A percentile compares a stretch with the other conserved stretches of the same genome.
Evolutionary conservation across 306 rosid species (phyloP).

Genomic region (Leucaena leucocephala): DNA sequence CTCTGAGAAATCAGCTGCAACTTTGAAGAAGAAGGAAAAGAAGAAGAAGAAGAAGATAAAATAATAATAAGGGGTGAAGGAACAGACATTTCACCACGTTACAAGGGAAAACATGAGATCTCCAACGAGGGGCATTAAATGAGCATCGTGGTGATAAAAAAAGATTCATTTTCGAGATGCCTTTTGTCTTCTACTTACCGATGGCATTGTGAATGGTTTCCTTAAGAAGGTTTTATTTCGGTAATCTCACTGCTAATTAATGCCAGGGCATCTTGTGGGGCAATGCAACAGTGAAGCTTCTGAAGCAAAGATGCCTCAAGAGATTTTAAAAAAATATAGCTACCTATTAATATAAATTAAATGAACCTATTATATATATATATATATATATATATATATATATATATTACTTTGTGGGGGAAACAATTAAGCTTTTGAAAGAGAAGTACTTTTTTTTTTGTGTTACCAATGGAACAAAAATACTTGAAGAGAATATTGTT

Average conservation of each 20-base stretch:
- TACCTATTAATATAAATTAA: too few relatives aligned
- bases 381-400: too few relatives aligned
- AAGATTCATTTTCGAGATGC: slow-evolving; percentile 74
- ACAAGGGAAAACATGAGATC: slow-evolving; percentile 63
- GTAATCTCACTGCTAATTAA: neutral
- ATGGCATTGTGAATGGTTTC: neutral
- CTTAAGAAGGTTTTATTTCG: neutral
- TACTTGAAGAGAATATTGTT: too few relatives aligned
- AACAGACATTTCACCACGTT: slow-evolving; percentile 87
- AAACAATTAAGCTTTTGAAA: too few relatives aligned
- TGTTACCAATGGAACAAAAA: too few relatives aligned
- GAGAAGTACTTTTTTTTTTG: too few relatives aligned
- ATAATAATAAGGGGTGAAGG: slow-evolving; percentile 36
- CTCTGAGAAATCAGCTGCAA: slow-evolving; percentile 36
- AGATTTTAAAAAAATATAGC: too few relatives aligned
- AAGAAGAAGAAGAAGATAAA: slow-evolving; percentile 18
- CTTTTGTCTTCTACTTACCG: slow-evolving; percentile 28
- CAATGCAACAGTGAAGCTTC: neutral
- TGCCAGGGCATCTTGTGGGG: neutral
- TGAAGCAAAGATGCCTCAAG: neutral
- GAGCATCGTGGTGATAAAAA: slow-evolving; percentile 55
- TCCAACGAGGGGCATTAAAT: slow-evolving; percentile 63
- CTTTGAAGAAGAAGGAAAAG: slow-evolving; percentile 37
- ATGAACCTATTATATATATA: too few relatives aligned
- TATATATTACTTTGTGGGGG: too few relatives aligned